phyloP scores from a whole-genome alignment of 192 early-diverging fungal species.

The Linnemannia exigua region DNA sequence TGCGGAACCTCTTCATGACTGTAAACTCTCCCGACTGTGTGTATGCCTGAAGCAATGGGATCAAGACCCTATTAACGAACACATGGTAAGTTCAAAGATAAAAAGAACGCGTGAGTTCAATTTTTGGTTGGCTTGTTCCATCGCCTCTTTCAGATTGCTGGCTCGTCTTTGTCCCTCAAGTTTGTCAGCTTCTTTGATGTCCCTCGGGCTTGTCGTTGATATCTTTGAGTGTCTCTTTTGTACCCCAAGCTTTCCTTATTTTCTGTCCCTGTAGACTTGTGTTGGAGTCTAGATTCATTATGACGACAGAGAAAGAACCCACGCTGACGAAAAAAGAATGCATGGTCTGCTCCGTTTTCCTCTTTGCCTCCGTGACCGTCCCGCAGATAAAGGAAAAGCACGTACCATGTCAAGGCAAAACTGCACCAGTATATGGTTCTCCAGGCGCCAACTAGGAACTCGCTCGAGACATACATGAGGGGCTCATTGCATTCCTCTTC shows the following conservation, averaged over 20 bases:
- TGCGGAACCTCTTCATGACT: slow-evolving; percentile 73
- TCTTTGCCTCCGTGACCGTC: too few species aligned
- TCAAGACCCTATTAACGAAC: slow-evolving; percentile 65
- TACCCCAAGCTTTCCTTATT: too few species aligned
- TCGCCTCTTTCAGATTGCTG: not conserved
- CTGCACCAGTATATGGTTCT: slow-evolving; percentile 90
- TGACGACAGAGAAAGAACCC: not conserved
- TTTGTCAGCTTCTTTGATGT: too few species aligned
- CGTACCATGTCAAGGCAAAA: slow-evolving; percentile 89
- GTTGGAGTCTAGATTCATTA: not conserved
- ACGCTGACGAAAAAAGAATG: too few species aligned
- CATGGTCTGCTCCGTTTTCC: too few species aligned
- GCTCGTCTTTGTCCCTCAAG: too few species aligned
- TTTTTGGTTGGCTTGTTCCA: not conserved
- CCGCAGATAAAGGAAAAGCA: not conserved
- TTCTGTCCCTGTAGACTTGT: not conserved
- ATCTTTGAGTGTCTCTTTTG: too few species aligned
- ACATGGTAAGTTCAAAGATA: not conserved
- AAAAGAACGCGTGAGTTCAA: not conserved
- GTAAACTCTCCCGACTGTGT: slow-evolving; percentile 91
- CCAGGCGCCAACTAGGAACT: slow-evolving; percentile 87
- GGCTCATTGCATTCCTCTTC: slow-evolving; percentile 78
- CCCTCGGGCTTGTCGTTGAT: too few species aligned
- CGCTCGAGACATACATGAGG: slow-evolving; percentile 76
- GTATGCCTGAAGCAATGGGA: slow-evolving; percentile 89